Evolutionary conservation across 2,329 filamentous ascomycete genomes (phyloP), one percentile per base, ranked within the genome.

Genomic region (Nemania serpens): DNA sequence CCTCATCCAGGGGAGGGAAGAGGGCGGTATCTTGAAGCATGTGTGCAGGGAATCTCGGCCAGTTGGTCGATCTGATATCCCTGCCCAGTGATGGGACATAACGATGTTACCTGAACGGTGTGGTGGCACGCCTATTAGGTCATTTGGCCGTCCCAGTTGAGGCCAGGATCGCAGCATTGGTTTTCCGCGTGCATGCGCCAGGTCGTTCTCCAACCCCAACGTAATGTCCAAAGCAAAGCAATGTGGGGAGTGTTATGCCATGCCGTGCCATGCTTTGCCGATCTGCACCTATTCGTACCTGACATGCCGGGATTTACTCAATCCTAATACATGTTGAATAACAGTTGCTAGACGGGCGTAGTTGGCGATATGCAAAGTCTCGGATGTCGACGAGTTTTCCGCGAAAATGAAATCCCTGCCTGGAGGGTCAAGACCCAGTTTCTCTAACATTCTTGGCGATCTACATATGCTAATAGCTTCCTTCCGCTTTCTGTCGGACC

Each of bases 11-110:
- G 22, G 39, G 34, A n/a, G 29, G 25, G 22, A 25, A 53, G 47
- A 36, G 47, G 29, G 29, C 47, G 51, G 58, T 9, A 53, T 55
- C 43, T 43, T 29, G 20, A 41, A 3, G 3, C 25, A 4, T 29
- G n/a, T 6, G 68, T 61, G 18, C 60, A 65, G 17, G 67, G 62
- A 29, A 42, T 63, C 59, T 43, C 63, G 58, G 25, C 71, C 57
- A 18, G 64, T 54, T 64, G 47, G 52, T 10, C 48, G 12, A 51
- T 59, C 51, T 42, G 18, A 33, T 39, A 29, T 25, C 11, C 48
- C 45, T 49, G 20, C 41, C 59, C 46, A 58, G 55, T 61, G 41
- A 41, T 20, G 20, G 29, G 15, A 48, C 20, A 17, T 13, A 47
- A n/a, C 43, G 36, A 39, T 39, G 36, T 13, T n/a, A 29, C 22